These are phyloP conservation scores for Fusarium camptoceras DNA, from an alignment of 2,329 filamentous ascomycete species.

Conservation along the genomic window DNA sequence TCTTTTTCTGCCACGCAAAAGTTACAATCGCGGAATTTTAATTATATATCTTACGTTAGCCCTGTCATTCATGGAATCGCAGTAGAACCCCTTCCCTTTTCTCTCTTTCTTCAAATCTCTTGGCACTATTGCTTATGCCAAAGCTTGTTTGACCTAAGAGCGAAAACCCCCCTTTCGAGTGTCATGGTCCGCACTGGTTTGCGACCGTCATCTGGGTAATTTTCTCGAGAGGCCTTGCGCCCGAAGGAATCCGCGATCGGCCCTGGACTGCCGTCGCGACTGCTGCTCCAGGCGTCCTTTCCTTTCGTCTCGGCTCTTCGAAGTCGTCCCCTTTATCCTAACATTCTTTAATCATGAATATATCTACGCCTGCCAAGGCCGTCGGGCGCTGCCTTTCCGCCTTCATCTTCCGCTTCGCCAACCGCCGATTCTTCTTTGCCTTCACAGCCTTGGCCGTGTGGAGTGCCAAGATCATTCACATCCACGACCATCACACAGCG, in stretches of 20 bases:
- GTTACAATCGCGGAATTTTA: not conserved
- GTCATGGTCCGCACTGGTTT: conserved; percentile 9
- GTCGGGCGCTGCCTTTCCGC: conserved; percentile 1
- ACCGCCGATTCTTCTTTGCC: conserved; percentile 50
- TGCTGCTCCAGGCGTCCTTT: not conserved
- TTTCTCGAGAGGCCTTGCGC: not conserved
- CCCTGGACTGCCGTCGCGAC: not conserved
- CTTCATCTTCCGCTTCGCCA: conserved; percentile 42
- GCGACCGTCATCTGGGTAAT: conserved; percentile 1
- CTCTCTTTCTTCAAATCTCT: not conserved
- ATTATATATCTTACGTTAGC: not conserved
- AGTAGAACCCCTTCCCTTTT: not conserved
- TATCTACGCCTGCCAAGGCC: conserved; percentile 4
- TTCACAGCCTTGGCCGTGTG: conserved; percentile 48
- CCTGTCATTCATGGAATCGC: not conserved
- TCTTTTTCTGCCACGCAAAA: not conserved
- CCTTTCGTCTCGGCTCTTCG: not conserved
- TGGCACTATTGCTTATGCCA: conserved; percentile 3
- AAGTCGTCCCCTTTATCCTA: not conserved
- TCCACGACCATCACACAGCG: conserved; percentile 49
- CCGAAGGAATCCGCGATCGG: not conserved
- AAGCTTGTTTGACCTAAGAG: not conserved
- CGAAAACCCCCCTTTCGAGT: not conserved
- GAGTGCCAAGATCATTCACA: conserved; percentile 49
- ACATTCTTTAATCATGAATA: conserved; percentile 14